These are phyloP conservation scores for Albifimbria verrucaria DNA, from an alignment of 2,329 filamentous ascomycete species.

Conservation along the genomic window DNA sequence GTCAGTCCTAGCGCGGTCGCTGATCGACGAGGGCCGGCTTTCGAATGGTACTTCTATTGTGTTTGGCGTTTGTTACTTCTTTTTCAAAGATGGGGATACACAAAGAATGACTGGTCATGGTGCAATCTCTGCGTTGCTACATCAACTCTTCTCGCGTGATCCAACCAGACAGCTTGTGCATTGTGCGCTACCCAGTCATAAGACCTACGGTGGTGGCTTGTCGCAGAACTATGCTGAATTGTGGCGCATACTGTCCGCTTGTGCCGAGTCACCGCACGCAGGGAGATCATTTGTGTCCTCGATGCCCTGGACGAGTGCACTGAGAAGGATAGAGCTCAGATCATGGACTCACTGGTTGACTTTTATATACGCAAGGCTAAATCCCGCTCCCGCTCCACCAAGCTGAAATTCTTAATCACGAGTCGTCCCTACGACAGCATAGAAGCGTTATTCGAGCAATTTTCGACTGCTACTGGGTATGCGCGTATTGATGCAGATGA, in stretches of 20 bases:
- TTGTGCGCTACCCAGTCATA: background rate
- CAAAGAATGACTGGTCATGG: slow-evolving; percentile 11
- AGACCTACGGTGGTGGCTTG: slow-evolving; percentile 1
- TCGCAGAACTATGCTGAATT: slow-evolving; percentile 5
- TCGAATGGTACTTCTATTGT: slow-evolving; percentile 12
- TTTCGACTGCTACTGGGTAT: slow-evolving; percentile 9
- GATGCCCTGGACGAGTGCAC: slow-evolving; percentile 31
- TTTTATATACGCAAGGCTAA: slow-evolving; percentile 6
- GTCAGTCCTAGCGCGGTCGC: slow-evolving; percentile 12
- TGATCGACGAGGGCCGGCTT: slow-evolving; percentile 24
- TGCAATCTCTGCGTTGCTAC: slow-evolving; percentile 21
- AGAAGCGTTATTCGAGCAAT: slow-evolving; percentile 11
- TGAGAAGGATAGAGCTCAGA: slow-evolving; percentile 3
- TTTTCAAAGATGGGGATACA: slow-evolving; percentile 28
- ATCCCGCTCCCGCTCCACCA: background rate
- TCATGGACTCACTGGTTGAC: slow-evolving; percentile 11
- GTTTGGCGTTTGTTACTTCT: slow-evolving; percentile 28
- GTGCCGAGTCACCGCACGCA: slow-evolving; percentile 1
- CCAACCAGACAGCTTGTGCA: background rate
- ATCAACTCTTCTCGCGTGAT: slow-evolving; percentile 20
- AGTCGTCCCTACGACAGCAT: slow-evolving; percentile 26
- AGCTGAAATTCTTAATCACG: slow-evolving; percentile 29
- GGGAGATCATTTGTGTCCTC: slow-evolving; percentile 24
- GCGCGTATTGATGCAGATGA: slow-evolving; percentile 22
- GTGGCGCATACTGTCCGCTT: slow-evolving; percentile 7